Base-by-base conservation (phyloP, 768 basidiomycete species). In the Nidularia pulvinata region DNA sequence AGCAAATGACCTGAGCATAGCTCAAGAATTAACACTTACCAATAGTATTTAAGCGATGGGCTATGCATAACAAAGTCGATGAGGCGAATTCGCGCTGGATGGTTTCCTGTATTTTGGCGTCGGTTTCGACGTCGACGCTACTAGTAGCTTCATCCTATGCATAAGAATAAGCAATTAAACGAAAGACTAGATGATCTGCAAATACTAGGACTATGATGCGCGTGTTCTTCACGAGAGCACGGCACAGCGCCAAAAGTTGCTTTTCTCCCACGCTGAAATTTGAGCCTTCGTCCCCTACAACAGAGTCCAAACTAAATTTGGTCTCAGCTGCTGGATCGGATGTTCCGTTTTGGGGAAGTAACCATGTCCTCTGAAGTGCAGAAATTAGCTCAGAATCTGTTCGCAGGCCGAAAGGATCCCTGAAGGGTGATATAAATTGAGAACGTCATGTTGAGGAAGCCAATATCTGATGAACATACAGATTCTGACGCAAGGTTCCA, bases 261-360 rank as follows among this genome's bases (percentile, higher is more conserved):
- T 81, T 81, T 65, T 89, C 86, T n/a, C 86, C 86, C 1, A 81
- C 83, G 54, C 81, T 83, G 61, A 79, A 86, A 60, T 87, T 88
- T 2, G 76, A 75, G 73, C 86, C 88, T 67, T 89, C 87, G 59
- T 86, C 82, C 6, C 81, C 78, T 4, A 90, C 84, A 2, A 68
- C 64, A 0, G 83, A 74, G 58, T 85, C 81, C 35, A 90, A 68
- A 54, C 81, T 82, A 68, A 89, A 89, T 63, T 91, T 91, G 16
- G 80, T 75, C 57, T 85, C 80, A 6, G 78, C 74, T 39, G 63
- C 61, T 10, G 82, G 65, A 58, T 83, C 75, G 25, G 69, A 53
- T 10, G 69, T 35, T 5, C 82, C 83, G 33, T 76, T 72, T 22
- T 69, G 66, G 1, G 83, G 83, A 10, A 89, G 74, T 13, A 90